Evolutionary conservation across 202 grass and related monocot species (phyloP).

Genomic region (Eragrostis tef): DNA sequence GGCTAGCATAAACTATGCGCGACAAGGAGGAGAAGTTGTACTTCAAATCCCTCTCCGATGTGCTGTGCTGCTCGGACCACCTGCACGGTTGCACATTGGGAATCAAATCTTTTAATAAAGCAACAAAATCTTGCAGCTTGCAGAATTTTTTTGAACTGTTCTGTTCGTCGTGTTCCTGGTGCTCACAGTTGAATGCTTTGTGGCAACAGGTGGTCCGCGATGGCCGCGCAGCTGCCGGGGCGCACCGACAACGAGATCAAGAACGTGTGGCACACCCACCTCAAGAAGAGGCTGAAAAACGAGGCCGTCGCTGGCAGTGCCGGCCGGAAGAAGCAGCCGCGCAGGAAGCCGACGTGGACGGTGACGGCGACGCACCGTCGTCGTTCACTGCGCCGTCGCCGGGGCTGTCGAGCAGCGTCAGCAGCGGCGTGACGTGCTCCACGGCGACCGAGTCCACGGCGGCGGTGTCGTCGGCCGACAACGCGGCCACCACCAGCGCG

Average conservation of each 20-base stretch:
- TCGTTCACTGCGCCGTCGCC: constrained; percentile 37
- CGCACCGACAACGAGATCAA: constrained; percentile 96
- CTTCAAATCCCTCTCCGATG: constrained; percentile 28
- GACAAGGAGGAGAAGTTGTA: constrained; percentile 11
- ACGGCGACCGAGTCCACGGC: constrained; percentile 35
- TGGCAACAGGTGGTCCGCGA: constrained; percentile 74
- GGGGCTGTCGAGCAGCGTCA: constrained; percentile 58
- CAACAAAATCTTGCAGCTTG: constrained; percentile 1
- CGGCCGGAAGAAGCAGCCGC: neutral
- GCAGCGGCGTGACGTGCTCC: constrained; percentile 49
- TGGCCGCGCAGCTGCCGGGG: constrained; percentile 73
- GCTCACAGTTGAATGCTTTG: constrained; percentile 36
- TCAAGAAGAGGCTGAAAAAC: constrained; percentile 66
- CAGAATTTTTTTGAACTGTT: neutral
- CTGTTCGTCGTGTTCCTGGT: constrained; percentile 14
- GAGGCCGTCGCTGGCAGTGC: neutral
- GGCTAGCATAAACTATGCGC: constrained; percentile 2
- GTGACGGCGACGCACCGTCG: neutral
- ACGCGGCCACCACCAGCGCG: constrained; percentile 29
- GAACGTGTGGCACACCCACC: constrained; percentile 82
- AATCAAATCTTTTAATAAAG: constrained; percentile 52
- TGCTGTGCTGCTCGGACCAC: neutral
- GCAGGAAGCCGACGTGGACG: constrained; percentile 9
- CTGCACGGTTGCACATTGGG: constrained; percentile 1
- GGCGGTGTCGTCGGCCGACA: constrained; percentile 26